Base-by-base conservation (phyloP, 192 early-diverging fungal species). In the Entrophospora sp. region DNA sequence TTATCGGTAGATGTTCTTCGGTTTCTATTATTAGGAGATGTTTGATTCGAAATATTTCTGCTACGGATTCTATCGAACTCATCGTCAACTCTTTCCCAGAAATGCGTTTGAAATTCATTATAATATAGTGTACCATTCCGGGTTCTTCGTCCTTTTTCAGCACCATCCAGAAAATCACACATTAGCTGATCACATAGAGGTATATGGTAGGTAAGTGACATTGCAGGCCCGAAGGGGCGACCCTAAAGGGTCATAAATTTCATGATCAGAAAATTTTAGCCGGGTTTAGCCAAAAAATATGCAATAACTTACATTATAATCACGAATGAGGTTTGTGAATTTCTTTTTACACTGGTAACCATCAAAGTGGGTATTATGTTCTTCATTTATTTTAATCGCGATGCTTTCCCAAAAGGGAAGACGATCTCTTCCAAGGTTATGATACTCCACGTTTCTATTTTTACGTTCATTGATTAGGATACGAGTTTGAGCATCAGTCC, bases 361-460 rank as follows among this genome's bases (percentile, higher is more conserved):
- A 52, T 52, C 22, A 52, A 52, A 52, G 49, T 27, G 10, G 14
- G 49, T 52, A 5, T 52, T 52, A 22, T 52, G 49, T 2, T 52
- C 49, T 52, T 25, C 14, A 52, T 52, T 52, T n/a, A 52, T 52
- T 5, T 3, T 5, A 5, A 20, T 52, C 22, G 49, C 49, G 3
- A 52, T 52, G 49, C 49, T 52, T n/a, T 52, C 24, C 49, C 49
- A 52, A 52, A 52, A 52, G 10, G 8, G 1, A 27, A 25, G 10
- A n/a, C 49, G 49, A 52, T 52, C 10, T 27, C 49, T 52, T 52
- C 49, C 49, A 52, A 52, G 6, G 1, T 52, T 52, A 52, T 52
- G 49, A 2, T 52, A 52, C 22, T 52, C 49, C 1, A 24, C 24
- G 22, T 52, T 49, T 49, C 48, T 49, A 49, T 49, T n/a, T n/a